Conservation (phyloP, 2,329 filamentous ascomycete genomes). For the Cladosporium sp. region DNA sequence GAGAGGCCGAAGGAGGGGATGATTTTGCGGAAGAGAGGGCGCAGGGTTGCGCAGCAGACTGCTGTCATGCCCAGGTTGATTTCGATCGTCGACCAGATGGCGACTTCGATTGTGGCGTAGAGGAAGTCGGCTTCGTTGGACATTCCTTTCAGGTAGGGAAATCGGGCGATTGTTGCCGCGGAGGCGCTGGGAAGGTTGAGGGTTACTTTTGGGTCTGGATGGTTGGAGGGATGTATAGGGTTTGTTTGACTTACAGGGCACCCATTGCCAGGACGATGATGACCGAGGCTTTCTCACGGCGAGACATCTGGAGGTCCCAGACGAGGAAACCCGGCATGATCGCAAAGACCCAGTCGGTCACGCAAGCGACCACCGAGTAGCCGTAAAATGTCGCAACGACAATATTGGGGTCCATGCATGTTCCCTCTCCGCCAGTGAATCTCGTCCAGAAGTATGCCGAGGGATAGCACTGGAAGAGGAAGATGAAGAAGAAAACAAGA, state of each 20-base stretch:
- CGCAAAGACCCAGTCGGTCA: slow-evolving; percentile 39
- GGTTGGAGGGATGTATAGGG: not conserved
- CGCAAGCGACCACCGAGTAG: slow-evolving; percentile 33
- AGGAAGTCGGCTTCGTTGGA: slow-evolving; percentile 15
- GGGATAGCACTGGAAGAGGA: slow-evolving; percentile 18
- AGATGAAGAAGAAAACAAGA: slow-evolving; percentile 17
- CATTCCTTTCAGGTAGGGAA: slow-evolving; percentile 26
- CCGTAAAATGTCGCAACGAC: slow-evolving; percentile 41
- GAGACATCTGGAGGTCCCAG: slow-evolving; percentile 36
- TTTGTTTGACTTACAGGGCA: slow-evolving; percentile 26
- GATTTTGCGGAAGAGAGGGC: slow-evolving; percentile 38
- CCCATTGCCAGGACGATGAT: slow-evolving; percentile 37
- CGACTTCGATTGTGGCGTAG: slow-evolving; percentile 37
- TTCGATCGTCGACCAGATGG: slow-evolving; percentile 30
- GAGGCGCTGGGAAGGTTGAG: slow-evolving; percentile 11
- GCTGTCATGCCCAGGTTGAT: slow-evolving; percentile 35
- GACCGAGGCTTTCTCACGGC: slow-evolving; percentile 34
- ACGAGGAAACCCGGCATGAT: slow-evolving; percentile 39
- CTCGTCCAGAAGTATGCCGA: slow-evolving; percentile 18
- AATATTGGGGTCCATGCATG: slow-evolving; percentile 35
- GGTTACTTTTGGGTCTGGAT: not conserved
- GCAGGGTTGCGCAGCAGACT: slow-evolving; percentile 45
- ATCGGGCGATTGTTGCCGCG: slow-evolving; percentile 15
- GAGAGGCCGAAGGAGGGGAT: not conserved
- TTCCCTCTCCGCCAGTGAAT: slow-evolving; percentile 13